Evolutionary conservation across 2,329 filamentous ascomycete species (phyloP).

Genomic region (Calonectria crousiana): DNA sequence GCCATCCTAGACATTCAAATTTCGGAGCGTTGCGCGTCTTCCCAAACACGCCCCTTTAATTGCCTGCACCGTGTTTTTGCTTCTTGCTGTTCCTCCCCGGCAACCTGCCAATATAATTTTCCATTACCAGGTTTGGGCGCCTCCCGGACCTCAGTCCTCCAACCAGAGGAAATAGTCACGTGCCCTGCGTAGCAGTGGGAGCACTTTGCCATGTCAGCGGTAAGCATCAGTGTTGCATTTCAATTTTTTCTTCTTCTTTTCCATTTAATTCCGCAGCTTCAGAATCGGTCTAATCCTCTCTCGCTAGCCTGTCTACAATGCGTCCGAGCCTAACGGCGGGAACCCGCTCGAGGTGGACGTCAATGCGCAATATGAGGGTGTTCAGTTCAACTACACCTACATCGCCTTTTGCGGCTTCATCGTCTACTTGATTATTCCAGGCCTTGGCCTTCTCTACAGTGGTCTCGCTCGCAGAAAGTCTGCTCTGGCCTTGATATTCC

Average conservation of each 20-base stretch:
- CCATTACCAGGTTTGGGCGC: not conserved
- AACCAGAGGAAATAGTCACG: not conserved
- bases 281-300: not conserved
- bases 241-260: too few species aligned
- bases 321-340: constrained; percentile 27
- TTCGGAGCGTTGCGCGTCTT: not conserved
- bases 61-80: not conserved
- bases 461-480: constrained; percentile 52
- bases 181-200: not conserved
- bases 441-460: constrained; percentile 50
- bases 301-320: constrained; percentile 25
- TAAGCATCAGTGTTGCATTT: constrained; percentile 1
- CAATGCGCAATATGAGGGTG: constrained; percentile 26
- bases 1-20: constrained; percentile 7
- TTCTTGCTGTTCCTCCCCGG: not conserved
- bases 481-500: constrained; percentile 58
- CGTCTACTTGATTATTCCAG: constrained; percentile 30
- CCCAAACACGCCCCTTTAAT: not conserved
- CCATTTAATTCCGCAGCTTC: not conserved
- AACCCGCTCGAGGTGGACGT: constrained; percentile 28
- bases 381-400: constrained; percentile 31
- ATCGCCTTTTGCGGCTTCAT: constrained; percentile 32
- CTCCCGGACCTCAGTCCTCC: not conserved
- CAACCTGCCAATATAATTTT: not conserved
- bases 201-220: constrained; percentile 15